Evolutionary conservation across 2,329 filamentous ascomycete species (phyloP).

Genomic region (Trichoderma aggressivum): DNA sequence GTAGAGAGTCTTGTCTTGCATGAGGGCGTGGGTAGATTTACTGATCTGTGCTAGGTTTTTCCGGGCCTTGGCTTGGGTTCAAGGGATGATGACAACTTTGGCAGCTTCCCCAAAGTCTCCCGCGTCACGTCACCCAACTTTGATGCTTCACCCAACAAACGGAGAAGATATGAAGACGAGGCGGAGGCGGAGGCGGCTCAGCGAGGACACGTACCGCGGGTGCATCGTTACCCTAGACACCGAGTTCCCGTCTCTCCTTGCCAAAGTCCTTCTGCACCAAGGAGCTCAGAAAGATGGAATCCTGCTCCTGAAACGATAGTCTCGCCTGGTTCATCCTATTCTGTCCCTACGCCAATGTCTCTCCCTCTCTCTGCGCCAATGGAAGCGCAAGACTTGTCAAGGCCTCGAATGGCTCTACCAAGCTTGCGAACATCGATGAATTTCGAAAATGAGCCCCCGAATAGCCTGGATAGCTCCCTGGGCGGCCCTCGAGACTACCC

Average conservation of each 20-base stretch:
- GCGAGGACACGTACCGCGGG: conserved; percentile 46
- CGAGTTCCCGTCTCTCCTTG: conserved; percentile 1
- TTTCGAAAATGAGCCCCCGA: conserved; percentile 34
- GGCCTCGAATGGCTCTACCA: conserved; percentile 39
- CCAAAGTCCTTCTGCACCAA: background rate
- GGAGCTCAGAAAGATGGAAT: conserved; percentile 36
- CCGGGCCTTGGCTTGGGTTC: conserved; percentile 41
- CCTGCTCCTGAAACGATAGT: conserved; percentile 22
- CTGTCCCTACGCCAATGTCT: conserved; percentile 30
- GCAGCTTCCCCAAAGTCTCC: no score
- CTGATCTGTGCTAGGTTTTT: conserved; percentile 39
- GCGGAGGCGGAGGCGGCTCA: conserved; percentile 38
- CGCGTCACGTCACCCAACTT: conserved; percentile 49
- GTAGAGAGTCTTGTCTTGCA: conserved; percentile 31
- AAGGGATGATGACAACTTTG: background rate
- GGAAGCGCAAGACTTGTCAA: conserved; percentile 35
- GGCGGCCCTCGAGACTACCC: background rate
- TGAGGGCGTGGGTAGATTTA: background rate
- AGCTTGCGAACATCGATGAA: conserved; percentile 39
- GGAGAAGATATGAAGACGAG: conserved; percentile 44
- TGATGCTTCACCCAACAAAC: conserved; percentile 49
- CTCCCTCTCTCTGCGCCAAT: conserved; percentile 32
- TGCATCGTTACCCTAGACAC: conserved; percentile 40
- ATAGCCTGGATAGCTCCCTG: background rate
- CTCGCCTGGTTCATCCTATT: conserved; percentile 1